Conservation (phyloP, 148 eudicot species). For the Camellia japonica region DNA sequence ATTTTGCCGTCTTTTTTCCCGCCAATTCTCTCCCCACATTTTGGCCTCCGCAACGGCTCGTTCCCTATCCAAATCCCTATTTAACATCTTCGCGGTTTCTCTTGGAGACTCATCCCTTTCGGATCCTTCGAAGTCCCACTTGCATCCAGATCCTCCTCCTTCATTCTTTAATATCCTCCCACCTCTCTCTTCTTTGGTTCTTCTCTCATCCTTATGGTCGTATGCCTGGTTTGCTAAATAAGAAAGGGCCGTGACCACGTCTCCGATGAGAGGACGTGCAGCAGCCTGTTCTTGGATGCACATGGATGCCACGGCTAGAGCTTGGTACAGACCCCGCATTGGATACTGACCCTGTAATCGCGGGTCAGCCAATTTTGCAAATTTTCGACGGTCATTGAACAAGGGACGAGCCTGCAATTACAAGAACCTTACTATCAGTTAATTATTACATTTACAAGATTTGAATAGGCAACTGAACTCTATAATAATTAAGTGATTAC, state of each 20-base stretch:
- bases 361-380: constrained; percentile 22
- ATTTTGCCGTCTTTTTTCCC: constrained; percentile 17
- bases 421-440: neutral
- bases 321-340: constrained; percentile 28
- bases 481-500: constrained; percentile 14
- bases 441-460: neutral
- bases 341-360: constrained; percentile 21
- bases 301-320: constrained; percentile 29
- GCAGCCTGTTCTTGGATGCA: constrained; percentile 25
- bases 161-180: constrained; percentile 14
- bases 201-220: constrained; percentile 22
- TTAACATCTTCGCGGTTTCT: constrained; percentile 14
- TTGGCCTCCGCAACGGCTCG: constrained; percentile 26
- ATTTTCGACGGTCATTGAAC: constrained; percentile 23
- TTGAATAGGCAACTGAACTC: neutral
- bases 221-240: constrained; percentile 21
- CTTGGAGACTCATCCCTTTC: constrained; percentile 23
- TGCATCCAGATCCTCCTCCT: constrained; percentile 16
- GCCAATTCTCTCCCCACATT: constrained; percentile 30
- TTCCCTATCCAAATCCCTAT: constrained; percentile 14
- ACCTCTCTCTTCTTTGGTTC: constrained; percentile 16
- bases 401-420: constrained; percentile 23
- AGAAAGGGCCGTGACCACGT: constrained; percentile 27
- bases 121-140: constrained; percentile 20
- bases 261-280: constrained; percentile 24